Evolutionary conservation across 805 yeast species (phyloP).

Genomic region (Kazachstania psychrophila): DNA sequence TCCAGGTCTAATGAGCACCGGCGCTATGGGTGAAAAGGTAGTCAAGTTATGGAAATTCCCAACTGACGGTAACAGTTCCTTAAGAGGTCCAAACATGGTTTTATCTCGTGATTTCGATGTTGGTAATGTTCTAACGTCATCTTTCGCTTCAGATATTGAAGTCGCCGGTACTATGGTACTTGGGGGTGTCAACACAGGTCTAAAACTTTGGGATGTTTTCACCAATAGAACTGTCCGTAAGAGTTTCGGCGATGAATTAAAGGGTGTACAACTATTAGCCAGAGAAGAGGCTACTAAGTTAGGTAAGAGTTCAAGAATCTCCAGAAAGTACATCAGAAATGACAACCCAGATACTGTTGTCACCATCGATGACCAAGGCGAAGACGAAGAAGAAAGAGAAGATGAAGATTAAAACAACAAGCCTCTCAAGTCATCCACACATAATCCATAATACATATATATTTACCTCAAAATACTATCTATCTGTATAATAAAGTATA

Average conservation of each 20-base stretch:
- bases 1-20: conserved; percentile 70
- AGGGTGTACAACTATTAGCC: conserved; percentile 45
- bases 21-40: conserved; percentile 83
- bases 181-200: conserved; percentile 78
- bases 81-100: conserved; percentile 69
- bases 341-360: conserved; percentile 45
- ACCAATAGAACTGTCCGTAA: conserved; percentile 70
- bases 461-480: too few species aligned
- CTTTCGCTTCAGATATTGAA: conserved; percentile 82
- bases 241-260: conserved; percentile 53
- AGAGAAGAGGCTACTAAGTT: conserved; percentile 43
- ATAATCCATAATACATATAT: too few species aligned
- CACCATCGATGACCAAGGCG: conserved; percentile 55
- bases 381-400: conserved; percentile 42
- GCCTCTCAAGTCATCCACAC: neutral
- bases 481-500: too few species aligned
- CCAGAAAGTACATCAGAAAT: conserved; percentile 55
- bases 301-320: conserved; percentile 63
- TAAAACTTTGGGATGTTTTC: conserved; percentile 90
- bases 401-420: conserved; percentile 5
- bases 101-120: conserved; percentile 86
- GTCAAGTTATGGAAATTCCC: conserved; percentile 84
- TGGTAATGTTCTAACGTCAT: conserved; percentile 77
- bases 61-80: conserved; percentile 26
- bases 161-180: conserved; percentile 74